Base-by-base conservation (phyloP, 2,329 filamentous ascomycete species). In the Elsinoe arachidis region DNA sequence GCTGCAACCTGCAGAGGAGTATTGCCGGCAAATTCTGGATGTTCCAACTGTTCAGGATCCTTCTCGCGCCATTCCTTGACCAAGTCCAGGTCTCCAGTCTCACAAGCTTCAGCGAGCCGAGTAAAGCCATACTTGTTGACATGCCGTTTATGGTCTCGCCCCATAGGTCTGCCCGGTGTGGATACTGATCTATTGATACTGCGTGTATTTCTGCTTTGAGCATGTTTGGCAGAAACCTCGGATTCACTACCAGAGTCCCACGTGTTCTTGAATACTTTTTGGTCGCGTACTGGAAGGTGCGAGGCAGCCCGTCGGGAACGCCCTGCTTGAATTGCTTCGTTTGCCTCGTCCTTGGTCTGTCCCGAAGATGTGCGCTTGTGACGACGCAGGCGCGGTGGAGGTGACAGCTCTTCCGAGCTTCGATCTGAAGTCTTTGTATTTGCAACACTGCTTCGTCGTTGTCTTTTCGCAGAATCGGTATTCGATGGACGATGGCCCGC, bases 11-110 rank as follows among this genome's bases (percentile, higher is more conserved):
- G 93, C 34, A 99, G 77, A 21, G 93, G 93, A 1, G 92, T 95
- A 66, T 97, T 97, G n/a, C 90, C 89, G 12, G 93, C 93, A 68
- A 96, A 95, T 68, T 99, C 93, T 21, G 88, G 84, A 58, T 91
- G 81, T 64, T 99, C 88, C 56, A 97, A 72, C 70, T 97, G 90
- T 61, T 95, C 88, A 0, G 90, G 90, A 17, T 90, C 82, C 68
- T 95, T 88, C 7, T 80, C 77, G 33, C 90, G 80, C 61, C 88
- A 82, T 64, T 82, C 80, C 69, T 88, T 91, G 14, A 89, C 90
- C 9, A 78, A 77, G 1, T 92, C 88, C 57, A 93, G 81, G 67
- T 95, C 89, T 53, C 90, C 90, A 64, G 86, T 85, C 37, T 91
- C 88, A 70, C 90, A 95, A 26, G 92, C 90, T 62, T 91, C 84